A percentile compares a stretch with the other conserved stretches of the same genome.
phyloP scores from a whole-genome alignment of 1,284 basidiomycete species.

The Pyrrhoderma noxium region DNA sequence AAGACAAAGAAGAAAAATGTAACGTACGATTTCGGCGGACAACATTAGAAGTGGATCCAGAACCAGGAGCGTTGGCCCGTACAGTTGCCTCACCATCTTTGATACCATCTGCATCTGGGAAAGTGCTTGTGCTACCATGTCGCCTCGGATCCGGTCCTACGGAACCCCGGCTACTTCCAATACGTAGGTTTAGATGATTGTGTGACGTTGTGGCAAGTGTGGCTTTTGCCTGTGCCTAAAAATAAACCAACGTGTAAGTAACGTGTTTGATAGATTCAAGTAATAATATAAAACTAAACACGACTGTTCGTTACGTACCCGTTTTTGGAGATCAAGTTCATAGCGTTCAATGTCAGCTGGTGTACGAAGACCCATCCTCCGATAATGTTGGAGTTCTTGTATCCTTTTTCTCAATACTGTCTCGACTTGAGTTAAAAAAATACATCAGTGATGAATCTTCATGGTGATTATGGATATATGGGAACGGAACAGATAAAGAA shows the following conservation, averaged over 20 bases:
- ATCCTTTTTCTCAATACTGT: constrained; percentile 79
- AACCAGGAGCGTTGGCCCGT: constrained; percentile 32
- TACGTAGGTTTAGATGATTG: constrained; percentile 42
- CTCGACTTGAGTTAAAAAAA: constrained; percentile 56
- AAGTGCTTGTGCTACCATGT: constrained; percentile 29
- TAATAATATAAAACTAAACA: background rate
- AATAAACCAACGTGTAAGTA: constrained; percentile 10
- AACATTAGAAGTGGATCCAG: constrained; percentile 43
- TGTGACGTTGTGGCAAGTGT: constrained; percentile 45
- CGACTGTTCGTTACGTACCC: constrained; percentile 42
- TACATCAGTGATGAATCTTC: constrained; percentile 7
- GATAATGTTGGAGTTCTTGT: constrained; percentile 82
- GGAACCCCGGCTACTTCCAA: constrained; percentile 43
- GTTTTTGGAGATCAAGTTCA: constrained; percentile 64
- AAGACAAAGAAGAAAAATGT: constrained; percentile 1
- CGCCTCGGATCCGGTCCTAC: constrained; percentile 50
- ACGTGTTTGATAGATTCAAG: background rate
- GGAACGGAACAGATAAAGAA: background rate
- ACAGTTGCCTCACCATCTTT: constrained; percentile 41
- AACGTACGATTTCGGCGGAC: constrained; percentile 4
- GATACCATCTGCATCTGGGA: constrained; percentile 40
- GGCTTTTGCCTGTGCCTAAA: constrained; percentile 53
- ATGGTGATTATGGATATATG: background rate
- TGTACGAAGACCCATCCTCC: constrained; percentile 75
- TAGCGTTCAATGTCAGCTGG: constrained; percentile 86